phyloP scores from a whole-genome alignment of 371 early-diverging fungal genomes.

The Conidiobolus incongruus region DNA sequence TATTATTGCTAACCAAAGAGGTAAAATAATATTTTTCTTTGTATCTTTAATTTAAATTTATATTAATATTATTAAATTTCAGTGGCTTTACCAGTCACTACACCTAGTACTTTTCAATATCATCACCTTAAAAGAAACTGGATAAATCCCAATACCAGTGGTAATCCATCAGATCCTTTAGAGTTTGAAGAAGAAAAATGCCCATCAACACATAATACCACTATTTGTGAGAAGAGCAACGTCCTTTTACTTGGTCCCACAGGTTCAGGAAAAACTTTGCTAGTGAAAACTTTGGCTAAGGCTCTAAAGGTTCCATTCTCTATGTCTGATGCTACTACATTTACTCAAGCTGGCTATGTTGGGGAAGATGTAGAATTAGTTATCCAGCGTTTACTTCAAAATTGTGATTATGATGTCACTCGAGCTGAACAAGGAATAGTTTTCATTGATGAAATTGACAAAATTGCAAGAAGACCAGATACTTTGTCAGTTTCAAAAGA shows the following conservation, averaged over 20 bases:
- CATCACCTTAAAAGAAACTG: slow-evolving; percentile 5
- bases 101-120: slow-evolving; percentile 2
- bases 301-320: slow-evolving; percentile 75
- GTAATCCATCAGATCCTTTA: neutral
- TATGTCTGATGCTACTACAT: slow-evolving; percentile 80
- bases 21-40: too few species aligned
- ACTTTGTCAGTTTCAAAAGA: slow-evolving; percentile 57
- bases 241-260: slow-evolving; percentile 70
- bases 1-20: too few species aligned
- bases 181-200: slow-evolving; percentile 5
- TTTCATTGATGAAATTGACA: slow-evolving; percentile 87
- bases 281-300: slow-evolving; percentile 65
- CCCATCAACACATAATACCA: slow-evolving; percentile 8
- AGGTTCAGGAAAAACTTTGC: slow-evolving; percentile 68
- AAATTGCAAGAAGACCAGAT: slow-evolving; percentile 58
- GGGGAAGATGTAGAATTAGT: slow-evolving; percentile 84
- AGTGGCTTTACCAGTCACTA: slow-evolving; percentile 3
- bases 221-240: slow-evolving; percentile 70
- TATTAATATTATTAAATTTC: neutral
- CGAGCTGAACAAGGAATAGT: slow-evolving; percentile 76
- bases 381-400: slow-evolving; percentile 64
- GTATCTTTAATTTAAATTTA: too few species aligned
- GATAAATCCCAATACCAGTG: slow-evolving; percentile 4
- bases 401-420: slow-evolving; percentile 65
- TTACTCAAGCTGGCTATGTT: slow-evolving; percentile 85